Percentiles rank a stretch among this genome's conserved stretches.
Conservation (phyloP, 116 monocot species). For the Papilionanthe hybrid region DNA sequence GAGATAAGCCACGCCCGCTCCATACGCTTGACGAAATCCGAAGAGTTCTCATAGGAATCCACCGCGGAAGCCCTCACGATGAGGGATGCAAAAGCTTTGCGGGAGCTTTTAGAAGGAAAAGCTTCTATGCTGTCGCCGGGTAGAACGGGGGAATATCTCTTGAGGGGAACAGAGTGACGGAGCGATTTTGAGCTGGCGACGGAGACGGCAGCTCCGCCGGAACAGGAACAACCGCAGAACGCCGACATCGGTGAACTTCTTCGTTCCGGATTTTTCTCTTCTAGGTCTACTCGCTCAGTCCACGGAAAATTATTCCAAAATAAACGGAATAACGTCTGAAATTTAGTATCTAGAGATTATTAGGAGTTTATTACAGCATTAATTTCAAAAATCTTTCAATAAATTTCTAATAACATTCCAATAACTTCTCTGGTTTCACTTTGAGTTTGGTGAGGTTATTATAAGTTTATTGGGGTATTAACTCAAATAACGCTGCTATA, state of each 20-base stretch:
- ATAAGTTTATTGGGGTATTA: too few species aligned
- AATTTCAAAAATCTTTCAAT: too few species aligned
- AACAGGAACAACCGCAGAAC: conserved; percentile 3
- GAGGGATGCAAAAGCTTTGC: neutral
- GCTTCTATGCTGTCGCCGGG: neutral
- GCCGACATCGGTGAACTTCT: neutral
- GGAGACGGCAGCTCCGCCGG: neutral
- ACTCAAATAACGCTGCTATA: too few species aligned
- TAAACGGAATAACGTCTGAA: too few species aligned
- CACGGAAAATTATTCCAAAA: too few species aligned
- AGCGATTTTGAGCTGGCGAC: neutral
- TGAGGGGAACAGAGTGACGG: neutral
- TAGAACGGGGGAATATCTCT: neutral
- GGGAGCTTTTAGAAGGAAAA: conserved; percentile 6
- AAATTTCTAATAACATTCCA: too few species aligned
- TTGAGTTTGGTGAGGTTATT: too few species aligned
- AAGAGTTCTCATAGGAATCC: conserved; percentile 44
- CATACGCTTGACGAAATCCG: conserved; percentile 47
- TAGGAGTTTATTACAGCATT: too few species aligned
- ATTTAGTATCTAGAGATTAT: too few species aligned
- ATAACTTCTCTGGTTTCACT: too few species aligned
- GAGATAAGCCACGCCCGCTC: conserved; percentile 69
- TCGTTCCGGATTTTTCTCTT: too few species aligned
- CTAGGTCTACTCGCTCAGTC: neutral
- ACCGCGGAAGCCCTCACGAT: conserved; percentile 33